Evolutionary conservation across 352 stramenopile genomes (phyloP), one percentile per base, ranked within the genome.

Genomic region (Globisporangium carolinianum): DNA sequence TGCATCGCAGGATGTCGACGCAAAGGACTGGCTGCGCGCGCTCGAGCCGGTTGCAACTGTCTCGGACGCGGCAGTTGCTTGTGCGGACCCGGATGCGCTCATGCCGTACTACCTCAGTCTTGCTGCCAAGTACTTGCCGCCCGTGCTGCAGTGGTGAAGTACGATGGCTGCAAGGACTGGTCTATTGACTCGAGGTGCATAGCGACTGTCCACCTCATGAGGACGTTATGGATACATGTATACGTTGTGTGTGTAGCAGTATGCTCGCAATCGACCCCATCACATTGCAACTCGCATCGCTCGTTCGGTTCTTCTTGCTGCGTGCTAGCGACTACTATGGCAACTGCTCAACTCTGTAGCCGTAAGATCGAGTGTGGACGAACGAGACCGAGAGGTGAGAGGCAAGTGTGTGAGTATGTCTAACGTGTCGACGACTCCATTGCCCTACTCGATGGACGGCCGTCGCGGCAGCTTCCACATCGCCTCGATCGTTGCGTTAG

Each of bases 41-140:
- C 55, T 90, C 14, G 56, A 48, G 8, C 65, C 62, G 18, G 74
- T 81, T 47, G 66, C 67, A 18, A 58, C 47, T 18, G 72, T 76
- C 9, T 66, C 71, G 4, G 82, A 87, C 5, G 58, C 67, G 0
- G 64, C 65, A 1, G 68, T 89, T 47, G 63, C 80, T 49, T 61
- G 55, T 10, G 53, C 79, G 6, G 48, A 66, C 6, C 67, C 83
- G 0, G 65, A 80, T 7, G 66, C 60, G 12, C 55, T 68, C 47
- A 69, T 94, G 48, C 75, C 77, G 47, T 80, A 94, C 67, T 92
- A 88, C 56, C 58, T 88, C 45, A 58, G 60, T 12, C 72, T 94
- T 35, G 75, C 69, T 0, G 65, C 84, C 39, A 94, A 94, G 57
- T 94, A 91, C 65, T 55, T 94, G 3, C 82, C 80, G 2, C 55